phyloP scores from a whole-genome alignment of 1,284 basidiomycete genomes.

The Irpex lacteus region DNA sequence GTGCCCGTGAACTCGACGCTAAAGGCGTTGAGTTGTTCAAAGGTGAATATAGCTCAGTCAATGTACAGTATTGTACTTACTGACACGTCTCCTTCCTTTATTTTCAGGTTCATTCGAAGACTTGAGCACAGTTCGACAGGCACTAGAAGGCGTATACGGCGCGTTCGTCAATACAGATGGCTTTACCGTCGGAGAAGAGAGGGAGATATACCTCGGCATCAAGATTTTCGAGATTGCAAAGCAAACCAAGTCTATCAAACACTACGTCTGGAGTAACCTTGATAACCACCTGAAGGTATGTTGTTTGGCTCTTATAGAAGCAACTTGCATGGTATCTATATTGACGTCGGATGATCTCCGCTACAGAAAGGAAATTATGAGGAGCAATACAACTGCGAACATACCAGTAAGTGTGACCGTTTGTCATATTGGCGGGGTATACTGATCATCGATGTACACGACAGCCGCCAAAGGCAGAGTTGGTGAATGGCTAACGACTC shows the following conservation, averaged over 20 bases:
- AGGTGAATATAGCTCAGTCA: slow-evolving; percentile 26
- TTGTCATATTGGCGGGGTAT: not conserved
- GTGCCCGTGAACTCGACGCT: slow-evolving; percentile 35
- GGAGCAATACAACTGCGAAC: slow-evolving; percentile 27
- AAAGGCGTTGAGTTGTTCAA: slow-evolving; percentile 42
- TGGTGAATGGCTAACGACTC: slow-evolving; percentile 17
- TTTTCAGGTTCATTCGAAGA: slow-evolving; percentile 26
- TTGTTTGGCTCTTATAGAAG: not conserved
- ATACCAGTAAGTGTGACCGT: slow-evolving; percentile 7
- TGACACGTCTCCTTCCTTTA: not conserved
- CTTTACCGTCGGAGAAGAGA: slow-evolving; percentile 43
- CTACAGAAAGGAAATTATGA: slow-evolving; percentile 33
- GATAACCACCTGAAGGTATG: slow-evolving; percentile 44
- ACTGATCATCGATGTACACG: not conserved
- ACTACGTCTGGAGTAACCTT: slow-evolving; percentile 49
- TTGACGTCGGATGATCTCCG: not conserved
- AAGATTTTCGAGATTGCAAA: slow-evolving; percentile 49
- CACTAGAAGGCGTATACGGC: slow-evolving; percentile 42
- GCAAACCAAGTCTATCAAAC: slow-evolving; percentile 33
- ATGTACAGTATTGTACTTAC: not conserved
- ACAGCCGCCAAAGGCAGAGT: slow-evolving; percentile 18
- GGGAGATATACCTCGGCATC: slow-evolving; percentile 40
- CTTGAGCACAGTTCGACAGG: slow-evolving; percentile 27
- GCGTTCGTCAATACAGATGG: slow-evolving; percentile 47
- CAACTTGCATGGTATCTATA: no score